These are phyloP conservation scores for Leishmania major DNA, from an alignment of 208 protist genomes.

Conservation along the genomic window DNA sequence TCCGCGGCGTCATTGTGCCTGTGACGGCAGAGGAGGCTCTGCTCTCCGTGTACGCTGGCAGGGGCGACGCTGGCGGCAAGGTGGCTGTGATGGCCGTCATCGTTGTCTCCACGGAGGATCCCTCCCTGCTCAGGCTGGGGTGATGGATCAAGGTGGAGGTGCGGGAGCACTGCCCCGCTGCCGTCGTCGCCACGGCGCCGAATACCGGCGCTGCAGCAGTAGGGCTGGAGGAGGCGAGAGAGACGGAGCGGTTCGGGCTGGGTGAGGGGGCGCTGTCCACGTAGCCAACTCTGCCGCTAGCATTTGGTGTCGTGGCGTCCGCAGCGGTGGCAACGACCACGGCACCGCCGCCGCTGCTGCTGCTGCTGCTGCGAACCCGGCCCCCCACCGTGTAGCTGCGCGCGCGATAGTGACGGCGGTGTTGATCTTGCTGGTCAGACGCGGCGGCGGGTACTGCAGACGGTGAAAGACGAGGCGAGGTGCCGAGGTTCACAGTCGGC, in stretches of 20 bases:
- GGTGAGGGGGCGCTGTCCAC: background rate
- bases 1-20: background rate
- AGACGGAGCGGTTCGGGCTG: conserved; percentile 11
- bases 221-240: conserved; percentile 6
- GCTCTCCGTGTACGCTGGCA: background rate
- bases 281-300: background rate
- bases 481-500: background rate
- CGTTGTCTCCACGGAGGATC: background rate
- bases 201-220: background rate
- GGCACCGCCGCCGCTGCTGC: background rate
- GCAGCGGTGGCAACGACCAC: conserved; percentile 1
- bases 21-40: background rate
- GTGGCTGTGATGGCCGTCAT: background rate
- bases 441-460: background rate
- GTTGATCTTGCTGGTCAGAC: background rate
- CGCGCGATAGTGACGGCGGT: conserved; percentile 4
- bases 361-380: background rate
- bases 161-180: background rate
- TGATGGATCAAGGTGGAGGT: background rate
- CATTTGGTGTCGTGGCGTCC: conserved; percentile 1
- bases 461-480: background rate
- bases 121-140: background rate
- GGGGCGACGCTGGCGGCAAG: background rate
- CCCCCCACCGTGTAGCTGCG: conserved; percentile 23
- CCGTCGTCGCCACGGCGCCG: background rate